A percentile compares a stretch with the other conserved stretches of the same genome.
phyloP scores from a whole-genome alignment of 176 grass and related monocot genomes.

The Eragrostis curvula region DNA sequence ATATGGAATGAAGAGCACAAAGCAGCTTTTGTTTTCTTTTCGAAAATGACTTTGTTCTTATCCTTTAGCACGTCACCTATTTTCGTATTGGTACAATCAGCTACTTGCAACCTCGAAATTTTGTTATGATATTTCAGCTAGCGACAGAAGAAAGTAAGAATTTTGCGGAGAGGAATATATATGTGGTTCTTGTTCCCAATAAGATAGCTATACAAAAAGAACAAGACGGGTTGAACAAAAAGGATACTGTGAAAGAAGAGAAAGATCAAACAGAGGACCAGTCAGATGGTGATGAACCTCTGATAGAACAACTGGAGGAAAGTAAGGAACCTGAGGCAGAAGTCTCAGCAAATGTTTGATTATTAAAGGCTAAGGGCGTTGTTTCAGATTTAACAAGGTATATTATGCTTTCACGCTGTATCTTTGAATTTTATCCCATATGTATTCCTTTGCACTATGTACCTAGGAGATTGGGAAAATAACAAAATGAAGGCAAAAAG shows the following conservation, averaged over 20 bases:
- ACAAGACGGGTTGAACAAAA: constrained; percentile 69
- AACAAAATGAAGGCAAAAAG: not conserved
- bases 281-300: constrained; percentile 24
- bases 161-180: constrained; percentile 81
- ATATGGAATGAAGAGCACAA: not conserved
- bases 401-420: not conserved
- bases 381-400: constrained; percentile 45
- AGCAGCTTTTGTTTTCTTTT: not conserved
- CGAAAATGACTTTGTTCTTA: constrained; percentile 8
- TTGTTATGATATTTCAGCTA: constrained; percentile 61
- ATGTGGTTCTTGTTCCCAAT: constrained; percentile 83
- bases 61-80: not conserved
- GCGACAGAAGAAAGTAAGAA: constrained; percentile 80
- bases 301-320: constrained; percentile 37
- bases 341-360: constrained; percentile 73
- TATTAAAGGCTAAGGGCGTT: constrained; percentile 23
- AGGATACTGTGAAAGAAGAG: constrained; percentile 39
- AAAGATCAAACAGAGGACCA: constrained; percentile 33
- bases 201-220: constrained; percentile 90
- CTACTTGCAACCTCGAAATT: constrained; percentile 8
- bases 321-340: constrained; percentile 51
- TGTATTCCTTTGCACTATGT: not conserved
- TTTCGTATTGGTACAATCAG: constrained; percentile 9
- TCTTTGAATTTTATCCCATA: not conserved
- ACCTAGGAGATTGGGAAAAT: not conserved